Percentiles rank a stretch among this genome's conserved stretches.
Evolutionary conservation across 805 yeast species (phyloP).

Genomic region (Candida michaelii): DNA sequence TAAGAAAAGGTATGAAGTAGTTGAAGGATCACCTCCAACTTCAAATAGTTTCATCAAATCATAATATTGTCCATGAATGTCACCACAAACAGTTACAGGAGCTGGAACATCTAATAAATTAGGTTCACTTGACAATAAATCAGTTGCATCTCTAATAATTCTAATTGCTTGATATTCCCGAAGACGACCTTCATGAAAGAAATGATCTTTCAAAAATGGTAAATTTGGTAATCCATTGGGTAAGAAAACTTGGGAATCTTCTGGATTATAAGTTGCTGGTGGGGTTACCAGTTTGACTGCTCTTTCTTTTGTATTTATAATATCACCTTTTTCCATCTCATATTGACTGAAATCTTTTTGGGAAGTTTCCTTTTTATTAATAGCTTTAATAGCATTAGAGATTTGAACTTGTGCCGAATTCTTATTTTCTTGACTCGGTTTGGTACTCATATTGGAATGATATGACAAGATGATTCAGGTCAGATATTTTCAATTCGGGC

Average conservation of each 20-base stretch:
- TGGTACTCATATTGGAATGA: not conserved
- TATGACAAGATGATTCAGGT: not conserved
- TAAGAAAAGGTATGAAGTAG: constrained; percentile 63
- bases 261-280: constrained; percentile 65
- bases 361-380: constrained; percentile 42
- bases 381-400: constrained; percentile 63
- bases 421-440: not conserved
- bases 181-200: constrained; percentile 78
- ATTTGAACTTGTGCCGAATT: constrained; percentile 35
- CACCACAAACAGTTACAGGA: constrained; percentile 96
- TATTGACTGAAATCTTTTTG: constrained; percentile 44
- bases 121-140: constrained; percentile 66
- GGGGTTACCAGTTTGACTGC: constrained; percentile 58
- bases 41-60: constrained; percentile 89
- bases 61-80: constrained; percentile 93
- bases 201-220: constrained; percentile 69
- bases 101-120: constrained; percentile 80
- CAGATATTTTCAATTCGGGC: not conserved
- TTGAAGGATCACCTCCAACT: constrained; percentile 90
- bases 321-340: constrained; percentile 58
- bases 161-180: constrained; percentile 65
- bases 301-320: constrained; percentile 56
- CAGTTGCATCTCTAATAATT: constrained; percentile 67
- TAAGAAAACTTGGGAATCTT: constrained; percentile 65
- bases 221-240: constrained; percentile 69